These are phyloP conservation scores for Marasmius oreades DNA, from an alignment of 1,284 basidiomycete species.

Conservation along the genomic window DNA sequence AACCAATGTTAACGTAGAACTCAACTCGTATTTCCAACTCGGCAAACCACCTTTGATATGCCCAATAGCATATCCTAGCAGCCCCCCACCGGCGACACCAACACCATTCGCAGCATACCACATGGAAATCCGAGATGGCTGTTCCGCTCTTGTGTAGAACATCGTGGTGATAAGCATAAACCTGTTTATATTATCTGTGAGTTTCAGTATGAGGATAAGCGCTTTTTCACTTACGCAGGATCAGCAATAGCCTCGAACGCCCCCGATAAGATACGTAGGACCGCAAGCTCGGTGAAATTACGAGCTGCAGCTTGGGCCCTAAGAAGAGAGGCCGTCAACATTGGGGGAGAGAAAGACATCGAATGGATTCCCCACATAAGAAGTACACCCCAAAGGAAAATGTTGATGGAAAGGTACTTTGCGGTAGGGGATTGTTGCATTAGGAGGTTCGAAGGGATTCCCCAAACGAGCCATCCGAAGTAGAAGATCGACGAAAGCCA, in stretches of 20 bases:
- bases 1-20: not conserved
- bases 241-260: conserved; percentile 34
- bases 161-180: conserved; percentile 32
- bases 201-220: no score
- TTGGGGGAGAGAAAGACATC: not conserved
- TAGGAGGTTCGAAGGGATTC: conserved; percentile 40
- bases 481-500: conserved; percentile 36
- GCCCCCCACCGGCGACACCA: conserved; percentile 22
- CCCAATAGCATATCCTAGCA: conserved; percentile 21
- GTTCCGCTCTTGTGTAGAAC: conserved; percentile 39
- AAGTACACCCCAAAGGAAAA: conserved; percentile 39
- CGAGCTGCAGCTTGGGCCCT: conserved; percentile 33
- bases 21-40: conserved; percentile 32
- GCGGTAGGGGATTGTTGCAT: conserved; percentile 37
- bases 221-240: conserved; percentile 22
- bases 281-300: conserved; percentile 34
- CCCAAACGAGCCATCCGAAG: conserved; percentile 28
- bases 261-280: conserved; percentile 36
- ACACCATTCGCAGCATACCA: conserved; percentile 21
- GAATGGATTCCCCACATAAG: conserved; percentile 26
- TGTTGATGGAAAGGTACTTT: conserved; percentile 39
- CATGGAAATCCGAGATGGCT: conserved; percentile 28
- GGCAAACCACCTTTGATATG: conserved; percentile 18
- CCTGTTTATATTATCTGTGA: no score
- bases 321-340: not conserved